These are phyloP conservation scores for Rosa multiflora DNA, from an alignment of 306 rosid species.

Conservation along the genomic window DNA sequence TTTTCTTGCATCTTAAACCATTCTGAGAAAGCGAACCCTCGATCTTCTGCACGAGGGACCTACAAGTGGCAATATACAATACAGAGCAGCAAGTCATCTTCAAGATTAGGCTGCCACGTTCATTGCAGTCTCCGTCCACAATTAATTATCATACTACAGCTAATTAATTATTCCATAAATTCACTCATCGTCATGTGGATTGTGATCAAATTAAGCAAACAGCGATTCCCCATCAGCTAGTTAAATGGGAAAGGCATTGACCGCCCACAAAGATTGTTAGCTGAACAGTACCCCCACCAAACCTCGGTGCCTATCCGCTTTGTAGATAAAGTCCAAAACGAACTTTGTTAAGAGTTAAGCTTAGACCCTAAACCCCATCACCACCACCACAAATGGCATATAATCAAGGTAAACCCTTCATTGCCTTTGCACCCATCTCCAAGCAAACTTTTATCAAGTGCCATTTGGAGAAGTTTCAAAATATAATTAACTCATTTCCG, in stretches of 20 bases:
- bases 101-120: slow-evolving; percentile 44
- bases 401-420: not conserved
- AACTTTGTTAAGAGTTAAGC: slow-evolving; percentile 29
- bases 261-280: slow-evolving; percentile 21
- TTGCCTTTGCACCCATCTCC: slow-evolving; percentile 19
- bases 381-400: not conserved
- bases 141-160: not conserved
- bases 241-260: slow-evolving; percentile 13
- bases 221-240: not conserved
- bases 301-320: slow-evolving; percentile 41
- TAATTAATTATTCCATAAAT: not conserved
- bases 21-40: slow-evolving; percentile 3
- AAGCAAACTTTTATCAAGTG: slow-evolving; percentile 21
- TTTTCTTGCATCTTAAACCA: slow-evolving; percentile 52
- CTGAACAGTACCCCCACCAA: slow-evolving; percentile 35
- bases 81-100: slow-evolving; percentile 10
- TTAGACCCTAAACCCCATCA: slow-evolving; percentile 11
- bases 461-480: not conserved
- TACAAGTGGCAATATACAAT: slow-evolving; percentile 30
- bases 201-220: not conserved
- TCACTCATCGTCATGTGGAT: not conserved
- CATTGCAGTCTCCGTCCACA: slow-evolving; percentile 11
- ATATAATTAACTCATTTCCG: not conserved
- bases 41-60: not conserved
- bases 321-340: slow-evolving; percentile 20